phyloP scores from a whole-genome alignment of 176 grass and related monocot species.

The Eragrostis nindensis region DNA sequence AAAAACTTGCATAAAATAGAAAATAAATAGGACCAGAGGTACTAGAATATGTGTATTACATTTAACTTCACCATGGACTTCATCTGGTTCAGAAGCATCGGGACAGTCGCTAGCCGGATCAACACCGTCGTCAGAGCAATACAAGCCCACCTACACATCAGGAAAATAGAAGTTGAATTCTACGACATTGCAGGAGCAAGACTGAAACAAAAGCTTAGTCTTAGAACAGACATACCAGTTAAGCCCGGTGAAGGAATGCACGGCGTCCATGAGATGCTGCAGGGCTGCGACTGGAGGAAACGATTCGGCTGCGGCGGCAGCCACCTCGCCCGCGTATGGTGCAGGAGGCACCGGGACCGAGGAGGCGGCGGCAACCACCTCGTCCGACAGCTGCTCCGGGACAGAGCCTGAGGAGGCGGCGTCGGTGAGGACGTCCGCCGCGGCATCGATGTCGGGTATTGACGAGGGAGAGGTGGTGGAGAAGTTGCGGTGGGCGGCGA shows the following conservation, averaged over 20 bases:
- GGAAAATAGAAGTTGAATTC: background rate
- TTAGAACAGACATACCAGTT: constrained; percentile 58
- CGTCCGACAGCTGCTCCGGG: constrained; percentile 35
- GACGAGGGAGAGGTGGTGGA: constrained; percentile 20
- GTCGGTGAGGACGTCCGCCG: constrained; percentile 44
- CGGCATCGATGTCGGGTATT: constrained; percentile 23
- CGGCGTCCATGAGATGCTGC: constrained; percentile 68
- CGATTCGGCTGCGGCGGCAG: constrained; percentile 72
- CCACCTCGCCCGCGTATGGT: constrained; percentile 73
- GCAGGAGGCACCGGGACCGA: constrained; percentile 19
- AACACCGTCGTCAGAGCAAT: constrained; percentile 72
- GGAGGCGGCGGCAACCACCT: constrained; percentile 34
- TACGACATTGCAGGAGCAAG: too few species aligned
- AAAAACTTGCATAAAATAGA: constrained; percentile 9
- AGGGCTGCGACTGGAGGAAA: constrained; percentile 61
- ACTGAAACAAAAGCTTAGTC: background rate
- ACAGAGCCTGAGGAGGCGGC: constrained; percentile 11
- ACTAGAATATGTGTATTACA: constrained; percentile 48
- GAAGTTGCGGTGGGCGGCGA: constrained; percentile 33
- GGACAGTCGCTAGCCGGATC: constrained; percentile 54
- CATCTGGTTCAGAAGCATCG: constrained; percentile 71
- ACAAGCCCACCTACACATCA: constrained; percentile 67
- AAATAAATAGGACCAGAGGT: background rate
- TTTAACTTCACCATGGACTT: constrained; percentile 67
- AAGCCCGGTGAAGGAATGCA: constrained; percentile 68